Evolutionary conservation across 2,329 filamentous ascomycete species (phyloP), one percentile per base, ranked within the genome.

Genomic region (Nemania serpens): DNA sequence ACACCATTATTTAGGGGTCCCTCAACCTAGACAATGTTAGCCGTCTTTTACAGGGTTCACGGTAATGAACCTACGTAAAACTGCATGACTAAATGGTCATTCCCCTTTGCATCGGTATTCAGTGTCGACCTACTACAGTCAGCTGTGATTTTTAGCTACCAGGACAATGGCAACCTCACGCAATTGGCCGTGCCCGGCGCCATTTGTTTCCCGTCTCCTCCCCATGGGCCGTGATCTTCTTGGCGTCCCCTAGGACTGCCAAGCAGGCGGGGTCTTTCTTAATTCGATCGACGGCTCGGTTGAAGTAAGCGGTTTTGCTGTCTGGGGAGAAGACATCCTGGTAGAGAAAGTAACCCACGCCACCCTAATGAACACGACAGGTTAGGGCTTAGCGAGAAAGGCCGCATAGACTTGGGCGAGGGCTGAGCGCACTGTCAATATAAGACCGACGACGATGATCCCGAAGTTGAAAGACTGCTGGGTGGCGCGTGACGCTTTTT

Each of bases 381-480:
- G 34, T 13, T 7, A 10, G 48, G 51, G 47, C 15, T 62, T 48
- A 60, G 59, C 2, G 46, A 41, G 20, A 33, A n/a, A 29, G 25
- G 12, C 34, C 29, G 48, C 15, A 36, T 1, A 15, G 10, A 42
- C 1, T 46, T 41, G 69, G 13, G 36, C 2, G 17, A n/a, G 33
- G 25, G 33, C 33, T 29, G 18, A 51, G 45, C 82, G 64, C 81
- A 92, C 91, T 37, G 93, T 97, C 68, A 94, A 80, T 36, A 87
- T 83, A 11, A 93, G 77, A 25, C 94, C 94, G 7, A 88, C 80
- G 1, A 92, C 68, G 9, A 97, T 86, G 64, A 97, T 77, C 66
- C 89, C 83, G 66, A 97, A 87, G 76, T 98, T 97, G 79, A 96
- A 89, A 15, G 89, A 90, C 76, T 97, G 94, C 76, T 97, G 93